These are phyloP conservation scores for Ascochyta koolunga DNA, from an alignment of 2,329 filamentous ascomycete genomes.

Conservation along the genomic window DNA sequence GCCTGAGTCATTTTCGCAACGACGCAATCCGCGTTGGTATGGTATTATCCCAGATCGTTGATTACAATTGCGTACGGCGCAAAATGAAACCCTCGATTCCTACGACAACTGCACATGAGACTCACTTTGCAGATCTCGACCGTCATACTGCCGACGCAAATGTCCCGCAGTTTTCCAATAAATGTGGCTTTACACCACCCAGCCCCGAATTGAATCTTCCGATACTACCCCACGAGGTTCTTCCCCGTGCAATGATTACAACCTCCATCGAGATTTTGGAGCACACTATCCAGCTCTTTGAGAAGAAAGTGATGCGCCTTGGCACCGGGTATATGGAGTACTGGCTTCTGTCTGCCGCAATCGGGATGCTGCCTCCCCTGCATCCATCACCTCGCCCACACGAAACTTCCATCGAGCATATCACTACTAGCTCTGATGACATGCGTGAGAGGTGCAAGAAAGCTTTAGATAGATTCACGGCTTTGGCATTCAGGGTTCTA, in stretches of 20 bases:
- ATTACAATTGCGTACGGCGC: slow-evolving; percentile 30
- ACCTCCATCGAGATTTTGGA: slow-evolving; percentile 39
- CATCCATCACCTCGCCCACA: slow-evolving; percentile 19
- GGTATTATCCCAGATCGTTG: slow-evolving; percentile 34
- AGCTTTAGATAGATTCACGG: slow-evolving; percentile 36
- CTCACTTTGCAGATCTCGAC: slow-evolving; percentile 5
- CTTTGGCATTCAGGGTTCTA: slow-evolving; percentile 36
- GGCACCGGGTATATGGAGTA: slow-evolving; percentile 47
- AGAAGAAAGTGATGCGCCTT: slow-evolving; percentile 43
- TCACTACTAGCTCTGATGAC: slow-evolving; percentile 23
- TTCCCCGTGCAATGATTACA: slow-evolving; percentile 35
- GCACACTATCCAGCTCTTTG: slow-evolving; percentile 36
- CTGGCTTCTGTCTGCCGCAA: slow-evolving; percentile 41
- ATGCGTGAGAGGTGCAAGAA: slow-evolving; percentile 31
- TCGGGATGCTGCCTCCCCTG: slow-evolving; percentile 38
- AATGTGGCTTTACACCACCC: slow-evolving; percentile 11
- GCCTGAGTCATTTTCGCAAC: slow-evolving; percentile 37
- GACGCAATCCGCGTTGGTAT: slow-evolving; percentile 39
- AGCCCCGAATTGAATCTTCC: slow-evolving; percentile 20
- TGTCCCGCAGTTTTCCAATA: neutral
- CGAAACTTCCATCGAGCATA: slow-evolving; percentile 15
- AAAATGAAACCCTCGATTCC: slow-evolving; percentile 10
- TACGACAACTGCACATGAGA: neutral
- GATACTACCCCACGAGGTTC: slow-evolving; percentile 30
- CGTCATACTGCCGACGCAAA: neutral